Evolutionary conservation across 345 rosid genomes (phyloP), one percentile per base, ranked within the genome.

Genomic region (Boechera retrofracta): DNA sequence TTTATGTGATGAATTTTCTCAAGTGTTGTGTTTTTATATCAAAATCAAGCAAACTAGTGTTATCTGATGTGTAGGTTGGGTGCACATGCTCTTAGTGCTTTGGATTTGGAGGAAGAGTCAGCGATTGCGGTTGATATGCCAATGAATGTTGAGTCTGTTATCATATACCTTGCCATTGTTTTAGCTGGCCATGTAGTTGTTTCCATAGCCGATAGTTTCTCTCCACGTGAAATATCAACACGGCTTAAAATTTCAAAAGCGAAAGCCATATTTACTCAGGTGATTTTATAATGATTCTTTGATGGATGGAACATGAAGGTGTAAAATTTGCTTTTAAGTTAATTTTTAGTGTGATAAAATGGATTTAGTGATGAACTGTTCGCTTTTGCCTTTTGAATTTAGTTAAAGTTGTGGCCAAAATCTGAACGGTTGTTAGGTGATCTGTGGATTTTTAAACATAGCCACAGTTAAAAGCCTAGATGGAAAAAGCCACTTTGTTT

Each of bases 151-250:
- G 79, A 88, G 77, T 84, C 98, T 69, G 98, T 95, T 79, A 67
- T 92, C 82, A 87, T 92, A 75, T 95, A 92, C 86, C 87, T 95
- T 42, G 99, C 99, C 32, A 86, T 92, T 79, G 89, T 92, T 71
- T 83, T 95, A 78, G 86, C 98, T 15, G 98, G 99, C 68, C 84
- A 86, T 76, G 80, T 86, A 4, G 96, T 95, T 85, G 99, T 95
- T 36, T 95, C 99, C 5, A 92, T 95, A 66, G 99, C 99, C 15
- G 99, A 95, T 80, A 95, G 98, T 81, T 95, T 95, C 78, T 94
- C 97, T 62, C 72, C 98, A 1, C 38, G 42, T 69, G 99, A 95
- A 80, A 92, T 95, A 82, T 85, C 98, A 68, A 88, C 90, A 8
- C 85, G 99, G 82, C 97, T 95, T 72, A 87, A 72, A 83, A 89